Percentiles rank a stretch among this genome's conserved stretches.
Evolutionary conservation across 108 stramenopile genomes (phyloP).

Genomic region (Discostella stelligeroides): DNA sequence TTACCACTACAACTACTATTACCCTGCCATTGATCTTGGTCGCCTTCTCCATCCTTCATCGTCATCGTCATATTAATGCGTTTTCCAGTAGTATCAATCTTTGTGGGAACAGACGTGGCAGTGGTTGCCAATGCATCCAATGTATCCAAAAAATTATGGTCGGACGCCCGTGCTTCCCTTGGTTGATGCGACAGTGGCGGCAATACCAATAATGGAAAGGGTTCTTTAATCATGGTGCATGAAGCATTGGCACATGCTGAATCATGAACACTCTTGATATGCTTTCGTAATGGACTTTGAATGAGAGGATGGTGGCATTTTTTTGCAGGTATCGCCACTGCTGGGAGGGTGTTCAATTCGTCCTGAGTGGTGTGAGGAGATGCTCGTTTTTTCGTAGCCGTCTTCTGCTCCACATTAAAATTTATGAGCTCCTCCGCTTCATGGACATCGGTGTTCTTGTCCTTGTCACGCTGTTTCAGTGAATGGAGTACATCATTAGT

Average conservation of each 20-base stretch:
- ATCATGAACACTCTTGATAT: slow-evolving; percentile 11
- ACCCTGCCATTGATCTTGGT: not conserved
- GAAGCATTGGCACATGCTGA: slow-evolving; percentile 3
- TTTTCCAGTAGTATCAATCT: not conserved
- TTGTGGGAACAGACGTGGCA: too few relatives aligned
- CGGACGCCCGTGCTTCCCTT: not conserved
- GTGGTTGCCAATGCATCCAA: not conserved
- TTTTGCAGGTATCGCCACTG: not conserved
- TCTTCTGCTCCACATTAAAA: too few relatives aligned
- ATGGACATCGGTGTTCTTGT: too few relatives aligned
- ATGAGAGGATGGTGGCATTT: not conserved
- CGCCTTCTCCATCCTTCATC: not conserved
- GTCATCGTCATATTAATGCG: not conserved
- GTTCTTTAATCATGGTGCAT: slow-evolving; percentile 1
- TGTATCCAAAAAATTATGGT: too few relatives aligned
- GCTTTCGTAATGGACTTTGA: slow-evolving; percentile 4
- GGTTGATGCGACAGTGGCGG: not conserved
- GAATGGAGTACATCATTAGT: too few relatives aligned
- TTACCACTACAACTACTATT: too few relatives aligned
- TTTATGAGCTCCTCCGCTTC: too few relatives aligned
- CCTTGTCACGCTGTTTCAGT: too few relatives aligned
- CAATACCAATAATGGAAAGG: not conserved
- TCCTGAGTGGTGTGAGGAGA: too few relatives aligned
- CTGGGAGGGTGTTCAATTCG: too few relatives aligned
- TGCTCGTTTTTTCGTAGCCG: not conserved